Base-by-base conservation (phyloP, 768 basidiomycete species). In the Leccinum variicolor region DNA sequence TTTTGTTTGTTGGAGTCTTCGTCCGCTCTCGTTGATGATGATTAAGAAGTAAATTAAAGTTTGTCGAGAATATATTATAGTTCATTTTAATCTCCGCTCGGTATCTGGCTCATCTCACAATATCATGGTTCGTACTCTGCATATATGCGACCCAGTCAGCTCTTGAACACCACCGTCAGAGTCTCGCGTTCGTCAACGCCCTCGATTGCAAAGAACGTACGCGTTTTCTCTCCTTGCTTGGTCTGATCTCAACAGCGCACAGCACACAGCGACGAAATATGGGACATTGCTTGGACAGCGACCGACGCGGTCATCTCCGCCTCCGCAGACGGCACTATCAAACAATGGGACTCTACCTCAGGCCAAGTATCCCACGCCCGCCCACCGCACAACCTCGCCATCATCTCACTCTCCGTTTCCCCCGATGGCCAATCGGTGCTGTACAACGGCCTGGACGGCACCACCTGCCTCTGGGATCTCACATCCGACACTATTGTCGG, bases 1-100 rank as follows among this genome's bases (percentile, higher is more conserved):
- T 43, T 59, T 43, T 8, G 25, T 28, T 57, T 50, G 51, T 55
- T 69, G 67, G 84, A 87, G 90, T 91, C 90, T 84, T 92, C 91
- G 82, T 93, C 87, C 90, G 90, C 91, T 88, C 76, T 93, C 90
- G 91, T 93, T 85, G 90, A 93, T 92, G 90, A 23, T 21, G 14
- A 8, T 6, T 73, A 13, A 25, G 82, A 70, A 75, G 76, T 79
- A 80, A 77, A 80, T 76, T 81, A 79, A 76, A 77, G 79, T 84
- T 87, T 73, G 61, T 29, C 52, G 50, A 15, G 11, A 49, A 55
- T 33, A 33, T 33, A 13, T 45, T 56, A 71, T 66, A 73, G 72
- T 72, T 70, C 25, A n/a, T 46, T 86, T 83, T 10, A 74, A 73
- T 67, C 78, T 77, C 87, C 80, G 87, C 69, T 65, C 82, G 84